These are phyloP conservation scores for Cryptosporidium sp. DNA, from an alignment of 169 alveolate genomes.

Conservation along the genomic window DNA sequence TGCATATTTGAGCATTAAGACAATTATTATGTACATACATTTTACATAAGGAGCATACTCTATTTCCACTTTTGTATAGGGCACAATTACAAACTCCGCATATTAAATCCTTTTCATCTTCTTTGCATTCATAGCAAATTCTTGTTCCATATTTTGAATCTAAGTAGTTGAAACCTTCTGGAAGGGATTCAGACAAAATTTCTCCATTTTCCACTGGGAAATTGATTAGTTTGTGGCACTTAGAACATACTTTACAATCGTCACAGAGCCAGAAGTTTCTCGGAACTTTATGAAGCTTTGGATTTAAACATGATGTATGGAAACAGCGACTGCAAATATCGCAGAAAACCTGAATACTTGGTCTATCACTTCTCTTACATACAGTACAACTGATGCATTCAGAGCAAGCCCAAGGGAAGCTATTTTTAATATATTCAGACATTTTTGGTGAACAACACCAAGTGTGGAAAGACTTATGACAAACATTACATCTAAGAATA, in stretches of 20 bases:
- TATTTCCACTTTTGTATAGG: slow-evolving; percentile 1
- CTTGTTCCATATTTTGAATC: slow-evolving; percentile 36
- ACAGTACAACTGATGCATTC: slow-evolving; percentile 24
- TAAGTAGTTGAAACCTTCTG: slow-evolving; percentile 25
- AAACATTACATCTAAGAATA: slow-evolving; percentile 28
- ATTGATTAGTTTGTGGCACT: slow-evolving; percentile 20
- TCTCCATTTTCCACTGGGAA: slow-evolving; percentile 22
- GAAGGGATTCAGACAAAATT: slow-evolving; percentile 19
- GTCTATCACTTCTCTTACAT: slow-evolving; percentile 14
- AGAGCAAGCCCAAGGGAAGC: slow-evolving; percentile 53
- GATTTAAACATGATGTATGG: slow-evolving; percentile 52
- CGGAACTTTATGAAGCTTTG: slow-evolving; percentile 37
- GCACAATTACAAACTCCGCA: slow-evolving; percentile 43
- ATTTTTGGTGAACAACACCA: slow-evolving; percentile 44
- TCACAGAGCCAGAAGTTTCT: slow-evolving; percentile 32
- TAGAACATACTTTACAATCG: slow-evolving; percentile 53
- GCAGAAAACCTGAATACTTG: slow-evolving; percentile 50
- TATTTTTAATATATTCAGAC: not conserved
- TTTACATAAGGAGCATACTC: slow-evolving; percentile 57
- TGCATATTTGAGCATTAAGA: slow-evolving; percentile 36
- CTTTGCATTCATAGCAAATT: slow-evolving; percentile 45
- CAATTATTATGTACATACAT: slow-evolving; percentile 39
- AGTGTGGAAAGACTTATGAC: slow-evolving; percentile 39
- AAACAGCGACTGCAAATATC: slow-evolving; percentile 46
- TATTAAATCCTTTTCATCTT: not conserved